These are phyloP conservation scores for Cairneyella variabilis DNA, from an alignment of 495 filamentous ascomycete genomes.

Conservation along the genomic window DNA sequence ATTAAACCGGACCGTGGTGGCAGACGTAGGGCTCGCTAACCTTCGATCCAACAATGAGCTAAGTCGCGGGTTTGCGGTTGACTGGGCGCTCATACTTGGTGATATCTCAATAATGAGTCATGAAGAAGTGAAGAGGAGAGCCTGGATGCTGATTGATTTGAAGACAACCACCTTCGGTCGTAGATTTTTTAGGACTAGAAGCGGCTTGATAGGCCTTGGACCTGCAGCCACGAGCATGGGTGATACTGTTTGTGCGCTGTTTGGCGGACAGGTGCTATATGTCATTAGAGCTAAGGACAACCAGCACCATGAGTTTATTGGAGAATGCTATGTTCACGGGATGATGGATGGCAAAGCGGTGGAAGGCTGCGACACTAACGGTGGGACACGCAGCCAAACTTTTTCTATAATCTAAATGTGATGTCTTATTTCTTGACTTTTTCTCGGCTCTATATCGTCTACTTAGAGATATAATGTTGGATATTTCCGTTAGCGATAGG, in stretches of 20 bases:
- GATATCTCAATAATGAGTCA: neutral
- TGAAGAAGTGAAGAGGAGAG: no score
- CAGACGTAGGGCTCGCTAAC: neutral
- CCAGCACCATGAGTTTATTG: neutral
- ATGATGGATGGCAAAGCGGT: neutral
- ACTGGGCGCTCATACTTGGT: neutral
- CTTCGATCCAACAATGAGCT: no score
- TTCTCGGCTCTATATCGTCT: no score
- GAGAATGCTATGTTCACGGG: no score
- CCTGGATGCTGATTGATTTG: no score
- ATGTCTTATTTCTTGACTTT: no score
- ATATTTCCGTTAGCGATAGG: no score
- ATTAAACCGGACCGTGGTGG: neutral
- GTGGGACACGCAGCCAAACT: no score
- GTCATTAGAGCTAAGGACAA: neutral
- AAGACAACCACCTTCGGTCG: neutral
- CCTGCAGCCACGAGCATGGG: neutral
- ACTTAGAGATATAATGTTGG: no score
- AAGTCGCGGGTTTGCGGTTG: neutral
- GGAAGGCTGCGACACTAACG: no score
- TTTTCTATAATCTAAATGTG: no score
- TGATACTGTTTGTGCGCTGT: neutral
- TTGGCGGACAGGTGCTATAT: conserved; percentile 1
- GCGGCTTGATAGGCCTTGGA: neutral
- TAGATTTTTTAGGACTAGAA: neutral